Evolutionary conservation across 768 basidiomycete species (phyloP), one percentile per base, ranked within the genome.

Genomic region (Suillus alpinus): DNA sequence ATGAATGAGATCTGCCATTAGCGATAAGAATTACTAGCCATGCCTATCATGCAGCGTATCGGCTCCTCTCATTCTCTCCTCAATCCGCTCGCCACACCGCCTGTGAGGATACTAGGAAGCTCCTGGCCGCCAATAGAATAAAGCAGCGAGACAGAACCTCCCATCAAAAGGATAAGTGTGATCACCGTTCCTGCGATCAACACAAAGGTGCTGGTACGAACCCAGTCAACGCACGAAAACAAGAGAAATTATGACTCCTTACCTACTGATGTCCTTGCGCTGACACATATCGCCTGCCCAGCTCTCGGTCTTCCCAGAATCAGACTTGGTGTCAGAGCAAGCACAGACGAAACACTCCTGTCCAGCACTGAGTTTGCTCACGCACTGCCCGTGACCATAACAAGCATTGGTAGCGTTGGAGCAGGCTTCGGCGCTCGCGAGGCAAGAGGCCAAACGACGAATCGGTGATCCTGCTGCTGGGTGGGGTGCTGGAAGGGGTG

Each of bases 231-330:
- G 60, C 34, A 32, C 64, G 57, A 7, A 23, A 31, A 4, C 1
- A 37, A 43, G 10, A 10, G 18, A 34, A 59, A 55, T 26, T 26
- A n/a, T 8, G 41, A n/a, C 2, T 37, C 84, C 89, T 62, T 68
- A 92, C 92, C 84, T 85, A 78, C 89, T 92, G 52, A 94, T 75
- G 68, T 94, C 92, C 73, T 85, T 86, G 64, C 86, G 82, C 77
- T 93, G 86, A 65, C 92, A 94, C 63, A 78, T 83, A 57, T 82
- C 80, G 5, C 92, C 92, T 1, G 82, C 91, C 92, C 92, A 94
- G 36, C 72, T 74, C 63, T 86, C 82, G 4, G 80, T 84, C 70
- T 85, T 71, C n/a, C 85, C 81, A 29, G 77, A 72, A 10, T 80
- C 79, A 59, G 81, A 75, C 51, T 80, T 81, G 10, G 84, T 87